phyloP scores from a whole-genome alignment of 805 yeast genomes.

The Teunomyces kruisii region DNA sequence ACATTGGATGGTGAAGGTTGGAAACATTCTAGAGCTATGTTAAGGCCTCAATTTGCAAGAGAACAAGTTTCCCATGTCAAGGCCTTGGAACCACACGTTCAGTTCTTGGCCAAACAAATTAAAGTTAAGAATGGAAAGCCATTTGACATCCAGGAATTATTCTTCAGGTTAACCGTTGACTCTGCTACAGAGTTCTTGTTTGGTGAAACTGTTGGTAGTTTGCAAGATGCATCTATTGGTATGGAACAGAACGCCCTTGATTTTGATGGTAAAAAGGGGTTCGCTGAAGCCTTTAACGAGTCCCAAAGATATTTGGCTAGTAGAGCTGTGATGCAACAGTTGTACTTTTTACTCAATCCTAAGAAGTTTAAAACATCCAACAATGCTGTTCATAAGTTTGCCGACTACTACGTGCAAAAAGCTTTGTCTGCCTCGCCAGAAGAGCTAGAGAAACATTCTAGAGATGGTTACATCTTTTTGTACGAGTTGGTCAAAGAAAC shows the following conservation, averaged over 20 bases:
- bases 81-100: constrained; percentile 40
- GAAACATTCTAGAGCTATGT: constrained; percentile 44
- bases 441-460: constrained; percentile 29
- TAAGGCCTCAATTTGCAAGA: constrained; percentile 45
- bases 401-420: constrained; percentile 38
- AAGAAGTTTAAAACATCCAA: constrained; percentile 15
- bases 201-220: constrained; percentile 37
- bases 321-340: constrained; percentile 18
- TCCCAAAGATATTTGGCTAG: constrained; percentile 32
- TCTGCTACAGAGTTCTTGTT: constrained; percentile 43
- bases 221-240: constrained; percentile 19
- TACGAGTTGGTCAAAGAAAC: constrained; percentile 50
- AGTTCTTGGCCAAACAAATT: constrained; percentile 32
- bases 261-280: constrained; percentile 32
- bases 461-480: constrained; percentile 46
- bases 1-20: constrained; percentile 44
- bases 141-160: constrained; percentile 40
- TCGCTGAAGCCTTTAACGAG: constrained; percentile 34
- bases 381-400: constrained; percentile 29
- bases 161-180: constrained; percentile 40
- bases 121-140: constrained; percentile 21
- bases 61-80: constrained; percentile 43
- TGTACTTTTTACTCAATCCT: constrained; percentile 17
- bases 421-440: constrained; percentile 34
- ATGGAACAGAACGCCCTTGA: constrained; percentile 10